These are phyloP conservation scores for Entomortierella lignicola DNA, from an alignment of 192 early-diverging fungal species.

Conservation along the genomic window DNA sequence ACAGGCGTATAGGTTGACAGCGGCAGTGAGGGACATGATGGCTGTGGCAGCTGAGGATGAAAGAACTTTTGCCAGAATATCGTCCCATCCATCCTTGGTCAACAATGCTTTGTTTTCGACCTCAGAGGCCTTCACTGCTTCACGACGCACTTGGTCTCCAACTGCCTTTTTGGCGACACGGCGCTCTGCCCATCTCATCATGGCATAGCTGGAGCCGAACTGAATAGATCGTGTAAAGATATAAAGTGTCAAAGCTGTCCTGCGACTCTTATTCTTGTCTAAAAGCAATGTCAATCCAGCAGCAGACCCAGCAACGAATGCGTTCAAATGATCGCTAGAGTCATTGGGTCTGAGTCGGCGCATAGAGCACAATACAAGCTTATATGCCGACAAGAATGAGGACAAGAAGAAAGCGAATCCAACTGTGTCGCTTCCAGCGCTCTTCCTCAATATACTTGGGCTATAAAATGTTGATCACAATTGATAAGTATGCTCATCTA, in stretches of 20 bases:
- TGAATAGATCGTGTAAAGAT: conserved; percentile 72
- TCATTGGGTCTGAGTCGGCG: conserved; percentile 56
- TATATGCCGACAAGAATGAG: conserved; percentile 72
- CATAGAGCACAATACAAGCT: conserved; percentile 69
- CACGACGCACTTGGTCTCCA: conserved; percentile 13
- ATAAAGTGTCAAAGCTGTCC: conserved; percentile 74
- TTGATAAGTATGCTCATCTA: no score
- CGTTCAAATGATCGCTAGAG: conserved; percentile 65
- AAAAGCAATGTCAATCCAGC: conserved; percentile 71
- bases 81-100: conserved; percentile 57
- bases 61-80: conserved; percentile 56
- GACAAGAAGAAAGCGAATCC: conserved; percentile 76
- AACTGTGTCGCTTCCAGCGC: conserved; percentile 68
- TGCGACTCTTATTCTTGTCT: conserved; percentile 67
- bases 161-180: conserved; percentile 36
- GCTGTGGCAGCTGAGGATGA: conserved; percentile 53
- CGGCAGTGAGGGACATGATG: conserved; percentile 61
- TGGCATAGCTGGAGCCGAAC: conserved; percentile 71
- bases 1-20: conserved; percentile 62
- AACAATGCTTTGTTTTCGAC: conserved; percentile 21
- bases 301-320: conserved; percentile 71
- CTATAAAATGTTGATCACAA: conserved; percentile 15
- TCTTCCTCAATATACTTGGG: conserved; percentile 57
- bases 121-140: neutral
- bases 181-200: conserved; percentile 65